phyloP scores from a whole-genome alignment of 257 asterid genomes.

The Penstemon newberryi region DNA sequence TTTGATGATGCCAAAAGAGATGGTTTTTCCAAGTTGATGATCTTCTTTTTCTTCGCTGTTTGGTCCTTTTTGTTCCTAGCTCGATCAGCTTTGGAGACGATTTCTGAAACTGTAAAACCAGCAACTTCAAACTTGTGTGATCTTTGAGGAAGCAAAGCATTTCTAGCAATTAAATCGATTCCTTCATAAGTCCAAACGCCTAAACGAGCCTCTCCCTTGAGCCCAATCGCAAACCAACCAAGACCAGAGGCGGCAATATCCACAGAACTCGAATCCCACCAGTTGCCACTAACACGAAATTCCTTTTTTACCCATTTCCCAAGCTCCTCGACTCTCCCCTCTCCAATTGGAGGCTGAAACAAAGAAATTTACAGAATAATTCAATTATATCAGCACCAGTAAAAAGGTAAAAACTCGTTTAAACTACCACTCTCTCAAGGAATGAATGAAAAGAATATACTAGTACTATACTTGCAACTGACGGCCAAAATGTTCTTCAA shows the following conservation, averaged over 20 bases:
- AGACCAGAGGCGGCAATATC: slow-evolving; percentile 83
- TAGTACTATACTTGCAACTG: slow-evolving; percentile 59
- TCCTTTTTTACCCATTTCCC: slow-evolving; percentile 81
- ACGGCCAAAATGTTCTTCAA: slow-evolving; percentile 74
- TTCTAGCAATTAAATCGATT: slow-evolving; percentile 54
- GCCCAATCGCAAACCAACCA: slow-evolving; percentile 89
- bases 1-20: slow-evolving; percentile 17
- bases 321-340: slow-evolving; percentile 56
- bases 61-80: slow-evolving; percentile 41
- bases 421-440: not conserved
- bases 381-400: not conserved
- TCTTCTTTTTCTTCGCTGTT: slow-evolving; percentile 42
- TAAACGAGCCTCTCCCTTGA: slow-evolving; percentile 69
- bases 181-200: slow-evolving; percentile 86
- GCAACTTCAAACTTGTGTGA: slow-evolving; percentile 66
- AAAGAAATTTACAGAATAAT: not conserved
- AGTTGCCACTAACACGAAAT: slow-evolving; percentile 50
- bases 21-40: slow-evolving; percentile 9
- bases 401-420: too few relatives aligned
- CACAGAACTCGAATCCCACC: slow-evolving; percentile 70
- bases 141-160: slow-evolving; percentile 72
- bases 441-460: not conserved
- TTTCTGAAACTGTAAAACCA: slow-evolving; percentile 76
- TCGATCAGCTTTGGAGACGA: slow-evolving; percentile 74
- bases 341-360: slow-evolving; percentile 88